Evolutionary conservation across 2,329 filamentous ascomycete genomes (phyloP).

Genomic region (Fusarium compactum): DNA sequence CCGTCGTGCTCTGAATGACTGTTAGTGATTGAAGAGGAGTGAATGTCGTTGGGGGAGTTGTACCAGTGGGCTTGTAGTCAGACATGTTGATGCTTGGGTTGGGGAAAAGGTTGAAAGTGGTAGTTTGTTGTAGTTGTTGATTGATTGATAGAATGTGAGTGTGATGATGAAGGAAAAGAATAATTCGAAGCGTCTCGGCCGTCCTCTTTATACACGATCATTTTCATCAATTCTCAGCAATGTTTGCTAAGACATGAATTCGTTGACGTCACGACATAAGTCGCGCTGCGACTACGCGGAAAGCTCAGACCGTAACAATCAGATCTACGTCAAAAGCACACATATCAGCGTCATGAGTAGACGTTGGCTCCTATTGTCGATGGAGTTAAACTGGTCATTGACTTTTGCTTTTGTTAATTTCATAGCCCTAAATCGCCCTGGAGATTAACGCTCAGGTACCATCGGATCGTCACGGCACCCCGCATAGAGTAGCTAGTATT

Average conservation of each 20-base stretch:
- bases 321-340: not conserved
- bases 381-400: conserved; percentile 18
- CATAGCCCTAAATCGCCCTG: not conserved
- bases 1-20: conserved; percentile 30
- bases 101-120: not conserved
- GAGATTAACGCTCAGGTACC: conserved; percentile 20
- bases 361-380: not conserved
- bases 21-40: not conserved
- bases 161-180: not conserved
- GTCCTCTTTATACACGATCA: conserved; percentile 7
- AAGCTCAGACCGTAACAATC: not conserved
- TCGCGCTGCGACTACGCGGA: not conserved
- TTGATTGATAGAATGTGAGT: not conserved
- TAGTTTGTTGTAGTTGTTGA: not conserved
- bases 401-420: conserved; percentile 24
- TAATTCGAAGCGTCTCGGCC: not conserved
- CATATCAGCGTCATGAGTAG: conserved; percentile 15
- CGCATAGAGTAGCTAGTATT: not conserved
- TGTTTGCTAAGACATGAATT: not conserved
- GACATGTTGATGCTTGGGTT: conserved; percentile 16
- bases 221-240: not conserved
- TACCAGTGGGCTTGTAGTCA: conserved; percentile 37
- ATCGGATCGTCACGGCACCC: not conserved
- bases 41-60: fast-evolving
- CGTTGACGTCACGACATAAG: conserved; percentile 11